A percentile compares a stretch with the other conserved stretches of the same genome.
Conservation (phyloP, 805 yeast species). For the Candida morakotiae region DNA sequence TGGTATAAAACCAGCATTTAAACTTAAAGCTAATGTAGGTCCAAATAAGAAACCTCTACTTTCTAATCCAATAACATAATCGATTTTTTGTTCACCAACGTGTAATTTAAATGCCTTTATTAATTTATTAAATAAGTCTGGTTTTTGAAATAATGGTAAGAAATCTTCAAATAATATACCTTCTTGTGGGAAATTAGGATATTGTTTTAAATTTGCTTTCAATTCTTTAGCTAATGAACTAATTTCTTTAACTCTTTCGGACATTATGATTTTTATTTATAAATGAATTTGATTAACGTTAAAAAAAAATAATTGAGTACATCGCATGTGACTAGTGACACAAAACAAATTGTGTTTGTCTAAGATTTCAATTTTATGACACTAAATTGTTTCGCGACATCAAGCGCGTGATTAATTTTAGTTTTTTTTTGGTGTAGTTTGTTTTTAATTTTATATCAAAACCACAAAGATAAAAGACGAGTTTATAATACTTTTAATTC, state of each 20-base stretch:
- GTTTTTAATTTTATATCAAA: too few relatives aligned
- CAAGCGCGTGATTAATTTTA: not conserved
- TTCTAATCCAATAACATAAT: constrained; percentile 90
- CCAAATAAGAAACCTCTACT: constrained; percentile 97
- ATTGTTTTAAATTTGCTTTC: constrained; percentile 49
- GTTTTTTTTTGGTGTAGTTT: not conserved
- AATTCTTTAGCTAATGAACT: constrained; percentile 33
- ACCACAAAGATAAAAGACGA: too few relatives aligned
- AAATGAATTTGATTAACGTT: too few relatives aligned
- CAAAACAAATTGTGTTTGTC: not conserved
- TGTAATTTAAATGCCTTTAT: constrained; percentile 77
- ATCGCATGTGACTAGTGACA: constrained; percentile 2
- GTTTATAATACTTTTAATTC: too few relatives aligned
- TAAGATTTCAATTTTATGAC: not conserved
- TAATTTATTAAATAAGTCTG: constrained; percentile 75
- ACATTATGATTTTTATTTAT: too few relatives aligned
- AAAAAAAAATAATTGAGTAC: too few relatives aligned
- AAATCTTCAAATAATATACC: constrained; percentile 96
- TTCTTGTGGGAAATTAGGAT: constrained; percentile 90
- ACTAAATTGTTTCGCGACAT: not conserved
- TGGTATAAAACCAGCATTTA: constrained; percentile 90
- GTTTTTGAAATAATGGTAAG: constrained; percentile 85
- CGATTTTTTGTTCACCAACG: constrained; percentile 64
- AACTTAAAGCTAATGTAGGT: constrained; percentile 86
- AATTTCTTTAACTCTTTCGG: constrained; percentile 15